Evolutionary conservation across 106 monocot species (phyloP).

Genomic region (Triglochin maritima): DNA sequence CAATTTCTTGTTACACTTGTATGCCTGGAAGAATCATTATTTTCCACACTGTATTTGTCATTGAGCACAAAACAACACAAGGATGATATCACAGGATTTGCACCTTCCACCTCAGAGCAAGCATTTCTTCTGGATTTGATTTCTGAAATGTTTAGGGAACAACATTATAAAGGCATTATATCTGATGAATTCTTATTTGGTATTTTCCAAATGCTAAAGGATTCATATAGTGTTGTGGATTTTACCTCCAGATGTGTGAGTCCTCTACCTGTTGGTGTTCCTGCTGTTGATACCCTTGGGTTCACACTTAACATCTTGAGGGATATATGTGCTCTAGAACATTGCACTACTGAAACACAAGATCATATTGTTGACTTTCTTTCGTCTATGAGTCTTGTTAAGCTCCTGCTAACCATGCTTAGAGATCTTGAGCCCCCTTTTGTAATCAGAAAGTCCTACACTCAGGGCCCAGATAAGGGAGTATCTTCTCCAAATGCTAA

Average conservation of each 20-base stretch:
- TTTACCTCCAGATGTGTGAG: constrained; percentile 29
- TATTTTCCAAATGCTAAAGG: constrained; percentile 33
- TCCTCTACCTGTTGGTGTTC: constrained; percentile 52
- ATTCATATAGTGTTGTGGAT: constrained; percentile 32
- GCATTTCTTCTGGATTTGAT: constrained; percentile 53
- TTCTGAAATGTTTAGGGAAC: constrained; percentile 42
- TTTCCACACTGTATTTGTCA: constrained; percentile 32
- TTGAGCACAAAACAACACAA: constrained; percentile 7
- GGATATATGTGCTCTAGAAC: constrained; percentile 59
- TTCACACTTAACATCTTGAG: constrained; percentile 60
- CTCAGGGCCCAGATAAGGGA: background rate
- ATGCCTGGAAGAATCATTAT: constrained; percentile 54
- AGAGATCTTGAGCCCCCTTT: constrained; percentile 60
- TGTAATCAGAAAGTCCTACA: constrained; percentile 39
- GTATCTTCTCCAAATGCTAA: background rate
- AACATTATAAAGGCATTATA: constrained; percentile 32
- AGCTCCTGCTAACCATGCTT: constrained; percentile 39
- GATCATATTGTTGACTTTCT: constrained; percentile 23
- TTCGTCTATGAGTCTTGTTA: constrained; percentile 38
- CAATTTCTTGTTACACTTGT: constrained; percentile 54
- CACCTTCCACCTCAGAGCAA: constrained; percentile 34
- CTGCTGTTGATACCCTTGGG: constrained; percentile 52
- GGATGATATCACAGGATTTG: background rate
- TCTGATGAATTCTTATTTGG: constrained; percentile 31
- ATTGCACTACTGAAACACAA: background rate